Base-by-base conservation (phyloP, 139 green algal genomes). In the Chlamydomonas sphaeroides region DNA sequence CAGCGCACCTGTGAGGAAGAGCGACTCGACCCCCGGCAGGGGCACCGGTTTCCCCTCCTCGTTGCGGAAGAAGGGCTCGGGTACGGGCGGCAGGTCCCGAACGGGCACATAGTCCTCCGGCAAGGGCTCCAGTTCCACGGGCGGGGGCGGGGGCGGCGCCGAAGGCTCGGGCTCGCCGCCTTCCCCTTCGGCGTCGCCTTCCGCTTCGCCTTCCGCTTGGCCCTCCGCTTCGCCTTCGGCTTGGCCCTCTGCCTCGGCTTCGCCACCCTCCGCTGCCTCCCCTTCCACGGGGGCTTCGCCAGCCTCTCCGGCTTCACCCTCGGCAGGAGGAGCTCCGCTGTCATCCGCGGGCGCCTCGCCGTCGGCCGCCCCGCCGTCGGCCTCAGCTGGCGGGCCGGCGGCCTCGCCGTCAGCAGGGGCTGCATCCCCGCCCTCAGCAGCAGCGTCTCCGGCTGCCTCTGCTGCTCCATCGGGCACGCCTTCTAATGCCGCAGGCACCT, bases 1-100 rank as follows among this genome's bases (percentile, higher is more conserved):
- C n/a, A n/a, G n/a, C 74, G 32, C 61, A 92, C 90, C 81, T 89
- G 89, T 90, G 0, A 94, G 67, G 62, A 94, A 94, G 20, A 94
- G 35, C 0, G 91, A 91, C 68, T 88, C 84, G 3, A 88, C 83
- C 10, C 88, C 89, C 30, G 72, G 66, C 38, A 93, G 69, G 0
- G 91, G 89, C 33, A 89, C 39, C 15, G 86, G 83, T 28, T 79
- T 88, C 35, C 91, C 91, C 62, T 90, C 88, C 57, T 86, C 89
- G 36, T 84, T 80, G 1, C 84, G 20, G 0, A 35, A 62, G 70
- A 91, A 93, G 7, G 89, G 81, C 71, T 85, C 45, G 0, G 87
- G 80, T 20, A 89, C 11, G 8, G 87, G 80, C 17, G 84, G 84
- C 56, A 85, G 68, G 59, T 87, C 48, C 11, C 74, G 79, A 0